Conservation (phyloP, 169 alveolate genomes). For the Theileria orientalis region DNA sequence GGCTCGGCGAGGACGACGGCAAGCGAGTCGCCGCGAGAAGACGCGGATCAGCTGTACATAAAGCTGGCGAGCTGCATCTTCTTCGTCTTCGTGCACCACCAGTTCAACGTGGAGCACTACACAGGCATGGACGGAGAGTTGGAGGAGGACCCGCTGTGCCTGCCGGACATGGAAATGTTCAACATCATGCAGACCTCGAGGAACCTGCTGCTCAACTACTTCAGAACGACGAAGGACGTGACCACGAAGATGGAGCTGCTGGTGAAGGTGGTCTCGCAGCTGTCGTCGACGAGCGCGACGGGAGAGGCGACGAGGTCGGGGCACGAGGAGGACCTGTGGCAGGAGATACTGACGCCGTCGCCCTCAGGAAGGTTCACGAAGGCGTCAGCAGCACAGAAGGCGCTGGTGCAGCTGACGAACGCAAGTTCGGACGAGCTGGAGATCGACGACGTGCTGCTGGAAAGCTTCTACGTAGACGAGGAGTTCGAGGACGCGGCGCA, state of each 20-base stretch:
- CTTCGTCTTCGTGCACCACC: slow-evolving; percentile 63
- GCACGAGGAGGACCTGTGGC: slow-evolving; percentile 42
- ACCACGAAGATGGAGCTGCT: slow-evolving; percentile 39
- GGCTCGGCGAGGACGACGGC: slow-evolving; percentile 13
- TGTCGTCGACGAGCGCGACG: slow-evolving; percentile 19
- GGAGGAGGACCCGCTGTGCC: slow-evolving; percentile 55
- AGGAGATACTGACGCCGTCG: slow-evolving; percentile 46
- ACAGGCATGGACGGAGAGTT: slow-evolving; percentile 1
- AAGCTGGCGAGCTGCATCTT: slow-evolving; percentile 43
- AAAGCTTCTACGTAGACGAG: slow-evolving; percentile 57
- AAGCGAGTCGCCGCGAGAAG: neutral
- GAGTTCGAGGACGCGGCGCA: slow-evolving; percentile 39
- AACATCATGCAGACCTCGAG: slow-evolving; percentile 46
- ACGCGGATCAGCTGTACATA: neutral
- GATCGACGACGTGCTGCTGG: slow-evolving; percentile 57
- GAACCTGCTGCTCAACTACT: slow-evolving; percentile 24
- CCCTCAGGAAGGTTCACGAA: slow-evolving; percentile 56
- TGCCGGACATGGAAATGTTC: slow-evolving; percentile 64
- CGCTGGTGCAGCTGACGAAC: slow-evolving; percentile 7
- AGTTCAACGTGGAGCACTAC: slow-evolving; percentile 39
- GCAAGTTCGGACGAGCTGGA: slow-evolving; percentile 30
- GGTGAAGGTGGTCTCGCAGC: slow-evolving; percentile 49
- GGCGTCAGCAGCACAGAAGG: slow-evolving; percentile 52
- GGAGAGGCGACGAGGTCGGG: neutral
- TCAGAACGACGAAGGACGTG: slow-evolving; percentile 31